Base-by-base conservation (phyloP, 352 stramenopile species). In the Elongisporangium prolatum region DNA sequence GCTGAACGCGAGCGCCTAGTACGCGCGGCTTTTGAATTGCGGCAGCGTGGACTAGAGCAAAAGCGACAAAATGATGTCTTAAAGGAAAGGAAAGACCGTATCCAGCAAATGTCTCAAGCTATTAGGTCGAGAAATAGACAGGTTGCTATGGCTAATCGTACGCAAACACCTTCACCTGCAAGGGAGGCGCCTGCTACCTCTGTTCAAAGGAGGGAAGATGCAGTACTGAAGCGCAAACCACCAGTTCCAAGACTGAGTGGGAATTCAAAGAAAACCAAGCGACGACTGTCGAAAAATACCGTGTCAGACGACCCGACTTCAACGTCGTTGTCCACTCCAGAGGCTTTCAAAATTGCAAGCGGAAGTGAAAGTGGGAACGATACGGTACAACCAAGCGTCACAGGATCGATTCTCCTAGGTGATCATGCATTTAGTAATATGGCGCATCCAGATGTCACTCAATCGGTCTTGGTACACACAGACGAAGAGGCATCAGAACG, bases 121-220 rank as follows among this genome's bases (percentile, higher is more conserved):
- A 88, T 92, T 66, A 77, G 78, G 13, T 51, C 54, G 2, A 72
- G 72, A 37, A 92, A 92, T 48, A 78, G 74, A 53, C 34, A 69
- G 54, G 57, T 38, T 60, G 4, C 18, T 69, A 25, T 54, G 25
- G 38, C 22, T 48, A 11, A 21, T 20, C 13, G 50, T 14, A 9
- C 28, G 34, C 17, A 50, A n/a, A 2, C 21, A 53, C 9, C 16
- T 17, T 44, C 34, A 44, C 34, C 34, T 17, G 34, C 34, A 4
- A 17, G 9, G 11, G 11, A 16, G 4, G 34, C 11, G 14, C 17
- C 34, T 17, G 34, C 34, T 17, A 44, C 17, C 11, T 5, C 10
- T n/a, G 44, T 11, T 28, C 47, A n/a, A 40, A 44, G 34, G 11
- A 17, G 49, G n/a, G 69, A 72, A 14, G 56, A 56, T 11, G 55